phyloP scores from a whole-genome alignment of 768 basidiomycete species.

The Trametes cinnabarina region DNA sequence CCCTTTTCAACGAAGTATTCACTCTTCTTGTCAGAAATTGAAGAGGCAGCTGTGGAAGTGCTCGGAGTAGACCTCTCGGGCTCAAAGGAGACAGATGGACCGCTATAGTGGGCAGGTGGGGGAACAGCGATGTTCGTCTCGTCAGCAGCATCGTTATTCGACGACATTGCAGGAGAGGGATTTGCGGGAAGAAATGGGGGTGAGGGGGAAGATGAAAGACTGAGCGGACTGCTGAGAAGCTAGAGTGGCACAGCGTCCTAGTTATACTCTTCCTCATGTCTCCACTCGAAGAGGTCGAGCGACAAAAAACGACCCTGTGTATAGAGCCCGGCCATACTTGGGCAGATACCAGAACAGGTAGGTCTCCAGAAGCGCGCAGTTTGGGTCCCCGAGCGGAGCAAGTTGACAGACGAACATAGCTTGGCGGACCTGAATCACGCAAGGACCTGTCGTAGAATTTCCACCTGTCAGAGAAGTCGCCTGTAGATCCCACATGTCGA shows the following conservation, averaged over 20 bases:
- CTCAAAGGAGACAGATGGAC: background rate
- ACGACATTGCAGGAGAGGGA: constrained; percentile 1
- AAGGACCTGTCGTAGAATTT: background rate
- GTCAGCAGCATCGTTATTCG: background rate
- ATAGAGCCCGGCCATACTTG: background rate
- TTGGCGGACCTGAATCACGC: constrained; percentile 13
- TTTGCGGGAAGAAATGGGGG: background rate
- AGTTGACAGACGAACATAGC: constrained; percentile 3
- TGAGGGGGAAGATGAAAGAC: background rate
- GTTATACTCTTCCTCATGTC: constrained; percentile 3
- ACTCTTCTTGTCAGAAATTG: constrained; percentile 16
- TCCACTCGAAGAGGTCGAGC: background rate
- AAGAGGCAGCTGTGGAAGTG: constrained; percentile 14
- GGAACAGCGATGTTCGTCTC: background rate
- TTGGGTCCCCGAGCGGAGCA: constrained; percentile 6
- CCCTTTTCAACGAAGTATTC: constrained; percentile 23
- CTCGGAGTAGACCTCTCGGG: background rate
- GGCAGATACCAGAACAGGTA: background rate
- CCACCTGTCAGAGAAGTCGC: constrained; percentile 2
- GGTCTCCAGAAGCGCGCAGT: background rate
- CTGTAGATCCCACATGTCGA: constrained; percentile 6
- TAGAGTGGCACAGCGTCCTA: background rate
- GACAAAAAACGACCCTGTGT: background rate
- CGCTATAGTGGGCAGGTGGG: background rate
- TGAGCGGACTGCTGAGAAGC: background rate